phyloP scores from a whole-genome alignment of 805 yeast genomes.

The Metschnikowia chrysomelidarum region DNA sequence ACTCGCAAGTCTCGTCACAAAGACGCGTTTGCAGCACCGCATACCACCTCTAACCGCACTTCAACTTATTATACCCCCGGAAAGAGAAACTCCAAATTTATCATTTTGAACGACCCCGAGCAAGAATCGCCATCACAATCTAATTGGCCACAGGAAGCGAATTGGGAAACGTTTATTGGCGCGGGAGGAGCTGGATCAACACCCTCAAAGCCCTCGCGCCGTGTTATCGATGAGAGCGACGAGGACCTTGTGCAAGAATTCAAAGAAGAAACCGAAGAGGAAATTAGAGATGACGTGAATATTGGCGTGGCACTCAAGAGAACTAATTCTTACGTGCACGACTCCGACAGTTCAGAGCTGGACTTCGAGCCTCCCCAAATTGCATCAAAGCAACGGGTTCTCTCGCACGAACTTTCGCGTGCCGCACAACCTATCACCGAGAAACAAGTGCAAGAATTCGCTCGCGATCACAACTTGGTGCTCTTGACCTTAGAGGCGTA shows the following conservation, averaged over 20 bases:
- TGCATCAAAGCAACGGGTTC: conserved; percentile 13
- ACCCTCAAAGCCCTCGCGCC: conserved; percentile 24
- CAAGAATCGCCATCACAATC: conserved; percentile 16
- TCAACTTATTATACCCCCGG: conserved; percentile 31
- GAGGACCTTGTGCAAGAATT: too few species aligned
- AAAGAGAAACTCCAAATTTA: conserved; percentile 34
- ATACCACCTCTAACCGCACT: conserved; percentile 21
- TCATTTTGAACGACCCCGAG: conserved; percentile 28
- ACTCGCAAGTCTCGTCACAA: conserved; percentile 16
- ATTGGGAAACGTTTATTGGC: conserved; percentile 42
- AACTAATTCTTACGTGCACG: conserved; percentile 25
- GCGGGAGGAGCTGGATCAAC: conserved; percentile 22
- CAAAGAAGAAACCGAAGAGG: conserved; percentile 10
- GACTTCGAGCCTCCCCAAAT: conserved; percentile 17
- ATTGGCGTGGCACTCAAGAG: conserved; percentile 11
- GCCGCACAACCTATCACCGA: conserved; percentile 17
- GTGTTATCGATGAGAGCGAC: conserved; percentile 15
- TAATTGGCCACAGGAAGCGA: conserved; percentile 19
- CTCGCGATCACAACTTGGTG: conserved; percentile 31
- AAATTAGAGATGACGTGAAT: conserved; percentile 7
- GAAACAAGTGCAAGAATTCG: conserved; percentile 33
- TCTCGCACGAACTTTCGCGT: conserved; percentile 18
- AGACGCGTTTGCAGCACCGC: conserved; percentile 12
- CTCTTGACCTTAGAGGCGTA: conserved; percentile 32
- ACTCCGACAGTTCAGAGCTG: conserved; percentile 29